Base-by-base conservation (phyloP, 2,329 filamentous ascomycete species). In the Calonectria hongkongensis region DNA sequence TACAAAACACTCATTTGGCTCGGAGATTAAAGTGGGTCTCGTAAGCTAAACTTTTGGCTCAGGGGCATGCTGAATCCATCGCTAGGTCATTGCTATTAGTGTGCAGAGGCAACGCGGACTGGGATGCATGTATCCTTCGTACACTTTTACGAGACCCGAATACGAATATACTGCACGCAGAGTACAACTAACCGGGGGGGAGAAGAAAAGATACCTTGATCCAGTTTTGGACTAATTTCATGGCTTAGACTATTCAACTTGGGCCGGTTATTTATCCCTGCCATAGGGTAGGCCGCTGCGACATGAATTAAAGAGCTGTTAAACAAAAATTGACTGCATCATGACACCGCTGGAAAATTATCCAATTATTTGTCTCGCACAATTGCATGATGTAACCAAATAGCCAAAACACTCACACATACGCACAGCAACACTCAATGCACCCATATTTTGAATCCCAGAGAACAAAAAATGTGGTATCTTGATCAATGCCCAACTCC, bases 401-500 rank as follows among this genome's bases (percentile, higher is more conserved):
- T 27, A 21, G 16, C 33, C 9, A 41, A 25, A 21, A 21, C 21
- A 21, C 21, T 21, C 13, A 41, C 39, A 36, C 30, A 60, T 25
- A 13, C 12, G 27, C 33, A 16, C 36, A 21, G 27, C 36, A 25
- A 60, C 2, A 25, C 45, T 8, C 33, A 36, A 27, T 16, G 13
- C 16, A 27, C 18, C 28, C 65, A 47, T 39, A 66, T 51, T 60
- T 56, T 60, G 12, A 64, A 50, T 41, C 50, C 51, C 41, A 43
- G 48, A 18, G 45, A 47, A 39, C 45, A 65, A 30, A 69, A 71
- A 48, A 36, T 66, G 68, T 71, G 69, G 69, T 71, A 67, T 67
- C 69, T 67, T 63, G 58, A 67, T 74, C 66, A 76, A 41, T 73
- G 72, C 74, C 72, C 74, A 54, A 79, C 78, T 78, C 77, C 77